phyloP scores from a whole-genome alignment of 345 rosid genomes.

The Cochlearia excelsa region DNA sequence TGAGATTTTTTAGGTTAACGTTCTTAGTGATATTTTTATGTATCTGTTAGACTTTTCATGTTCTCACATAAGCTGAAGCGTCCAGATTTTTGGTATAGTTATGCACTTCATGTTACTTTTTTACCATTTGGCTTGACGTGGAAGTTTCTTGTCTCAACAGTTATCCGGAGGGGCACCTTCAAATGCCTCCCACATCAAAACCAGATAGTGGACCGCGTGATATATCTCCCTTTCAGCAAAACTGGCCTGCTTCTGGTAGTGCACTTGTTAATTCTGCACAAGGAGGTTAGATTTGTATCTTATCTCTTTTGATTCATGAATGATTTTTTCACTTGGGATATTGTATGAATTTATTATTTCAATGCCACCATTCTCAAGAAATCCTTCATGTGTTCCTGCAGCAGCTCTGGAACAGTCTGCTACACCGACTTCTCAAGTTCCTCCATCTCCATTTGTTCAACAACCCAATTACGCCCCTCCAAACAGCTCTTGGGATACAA shows the following conservation, averaged over 20 bases:
- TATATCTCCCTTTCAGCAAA: conserved; percentile 51
- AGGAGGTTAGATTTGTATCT: conserved; percentile 51
- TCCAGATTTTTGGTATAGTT: conserved; percentile 13
- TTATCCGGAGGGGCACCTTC: conserved; percentile 50
- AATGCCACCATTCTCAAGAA: conserved; percentile 45
- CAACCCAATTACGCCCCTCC: conserved; percentile 66
- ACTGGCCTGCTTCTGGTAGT: conserved; percentile 49
- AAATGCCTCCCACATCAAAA: conserved; percentile 45
- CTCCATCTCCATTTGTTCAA: conserved; percentile 64
- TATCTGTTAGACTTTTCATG: background rate
- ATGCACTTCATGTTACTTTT: background rate
- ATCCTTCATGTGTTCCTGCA: conserved; percentile 49
- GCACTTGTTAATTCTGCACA: conserved; percentile 40
- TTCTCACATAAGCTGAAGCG: conserved; percentile 21
- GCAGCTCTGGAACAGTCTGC: conserved; percentile 54
- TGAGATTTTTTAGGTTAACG: conserved; percentile 8
- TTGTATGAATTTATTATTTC: conserved; percentile 40
- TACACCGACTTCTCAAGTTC: conserved; percentile 66
- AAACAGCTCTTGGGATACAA: conserved; percentile 73
- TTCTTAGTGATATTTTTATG: background rate
- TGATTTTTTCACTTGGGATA: conserved; percentile 15
- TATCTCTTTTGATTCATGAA: conserved; percentile 30
- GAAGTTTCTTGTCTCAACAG: conserved; percentile 42
- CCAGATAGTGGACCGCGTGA: conserved; percentile 61
- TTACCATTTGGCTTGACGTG: conserved; percentile 22